Evolutionary conservation across 306 rosid genomes (phyloP), one percentile per base, ranked within the genome.

Genomic region (Quercus rubra): DNA sequence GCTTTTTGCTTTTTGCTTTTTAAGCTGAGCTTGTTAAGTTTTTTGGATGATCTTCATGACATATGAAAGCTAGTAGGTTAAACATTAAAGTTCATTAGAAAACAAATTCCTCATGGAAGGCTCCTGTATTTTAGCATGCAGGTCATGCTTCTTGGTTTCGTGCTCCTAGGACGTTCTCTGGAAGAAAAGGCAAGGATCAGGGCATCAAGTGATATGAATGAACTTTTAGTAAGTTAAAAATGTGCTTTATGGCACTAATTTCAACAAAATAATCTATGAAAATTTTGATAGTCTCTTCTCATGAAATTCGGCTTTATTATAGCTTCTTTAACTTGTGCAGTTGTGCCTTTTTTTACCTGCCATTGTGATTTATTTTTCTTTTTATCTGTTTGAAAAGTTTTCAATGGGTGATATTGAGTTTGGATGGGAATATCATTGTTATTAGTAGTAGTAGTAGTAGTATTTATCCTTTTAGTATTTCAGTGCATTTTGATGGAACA

Each of bases 121-220:
- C 84, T 83, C 77, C 46, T 75, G 52, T 86, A 52, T 90, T 87
- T 83, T 95, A 90, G 91, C 75, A 83, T 91, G 97, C 99, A 95
- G 99, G 98, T 95, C 90, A 95, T 95, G 99, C 99, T 95, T 91
- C 98, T 95, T 85, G 99, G 98, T 84, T 91, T 95, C 68, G 99
- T 95, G 83, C 99, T 95, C 77, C 91, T 93, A 66, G 99, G 99
- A 83, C 98, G 99, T 73, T 91, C 99, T 71, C 83, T 95, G 75
- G 99, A 95, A 85, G 99, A 95, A 83, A 91, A 84, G 79, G 98
- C 97, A 3, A 93, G 99, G 87, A 87, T 89, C 82, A 96, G 81
- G 76, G 99, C 99, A 49, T 95, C 98, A 18, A 95, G 99, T 80
- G 96, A 95, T 86, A 95, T 95, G 99, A 95, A 93, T 83, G 99